Conservation (phyloP, 2,329 filamentous ascomycete species). For the Monilinia fructigena region DNA sequence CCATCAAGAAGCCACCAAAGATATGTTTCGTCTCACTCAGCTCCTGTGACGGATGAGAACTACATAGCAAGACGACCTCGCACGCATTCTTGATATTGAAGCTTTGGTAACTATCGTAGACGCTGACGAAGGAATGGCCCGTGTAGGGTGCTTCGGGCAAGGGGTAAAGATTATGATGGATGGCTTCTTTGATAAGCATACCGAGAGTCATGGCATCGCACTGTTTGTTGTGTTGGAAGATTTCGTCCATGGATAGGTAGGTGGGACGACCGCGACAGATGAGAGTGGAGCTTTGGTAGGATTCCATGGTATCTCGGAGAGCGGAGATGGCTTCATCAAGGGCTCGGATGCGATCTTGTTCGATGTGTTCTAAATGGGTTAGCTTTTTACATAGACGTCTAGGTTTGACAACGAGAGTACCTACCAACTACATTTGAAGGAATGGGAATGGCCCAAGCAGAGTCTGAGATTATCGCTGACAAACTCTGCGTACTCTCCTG, state of each 20-base stretch:
- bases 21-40: neutral
- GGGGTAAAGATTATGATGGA: constrained; percentile 7
- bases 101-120: constrained; percentile 7
- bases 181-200: constrained; percentile 10
- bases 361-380: neutral
- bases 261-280: constrained; percentile 1
- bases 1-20: constrained; percentile 2
- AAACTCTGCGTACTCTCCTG: constrained; percentile 15
- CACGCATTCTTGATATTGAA: constrained; percentile 11
- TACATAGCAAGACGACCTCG: neutral
- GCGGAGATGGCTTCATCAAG: constrained; percentile 7
- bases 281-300: constrained; percentile 3
- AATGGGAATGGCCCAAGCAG: constrained; percentile 11
- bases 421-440: constrained; percentile 6
- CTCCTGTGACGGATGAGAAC: neutral
- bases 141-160: constrained; percentile 13
- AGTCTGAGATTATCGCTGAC: neutral
- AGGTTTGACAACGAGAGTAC: too few species aligned
- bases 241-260: neutral
- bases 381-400: neutral
- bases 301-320: constrained; percentile 11
- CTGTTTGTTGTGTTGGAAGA: constrained; percentile 4
- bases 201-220: constrained; percentile 20
- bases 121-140: neutral
- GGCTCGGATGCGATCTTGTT: constrained; percentile 5